A percentile compares a stretch with the other conserved stretches of the same genome.
These are phyloP conservation scores for Hamamelis virginiana DNA, from an alignment of 164 flowering plant genomes.

Conservation along the genomic window DNA sequence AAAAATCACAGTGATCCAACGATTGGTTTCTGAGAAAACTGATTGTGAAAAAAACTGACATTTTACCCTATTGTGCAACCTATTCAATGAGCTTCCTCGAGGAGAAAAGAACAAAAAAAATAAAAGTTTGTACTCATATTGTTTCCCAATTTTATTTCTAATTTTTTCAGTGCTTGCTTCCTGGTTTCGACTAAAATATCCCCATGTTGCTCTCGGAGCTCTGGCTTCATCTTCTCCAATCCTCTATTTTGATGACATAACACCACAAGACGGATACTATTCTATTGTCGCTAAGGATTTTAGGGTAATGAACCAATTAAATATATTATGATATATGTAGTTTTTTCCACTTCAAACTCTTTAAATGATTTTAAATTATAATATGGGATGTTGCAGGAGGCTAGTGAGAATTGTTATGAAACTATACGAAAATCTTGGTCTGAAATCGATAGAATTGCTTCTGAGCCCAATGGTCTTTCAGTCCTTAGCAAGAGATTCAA, in stretches of 20 bases:
- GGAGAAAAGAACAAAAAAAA: too few species aligned
- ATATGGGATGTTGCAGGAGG: constrained; percentile 23
- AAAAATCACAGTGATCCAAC: too few species aligned
- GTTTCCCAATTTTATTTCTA: background rate
- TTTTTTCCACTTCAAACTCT: background rate
- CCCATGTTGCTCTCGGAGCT: constrained; percentile 61
- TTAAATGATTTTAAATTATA: background rate
- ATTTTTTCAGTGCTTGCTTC: constrained; percentile 58
- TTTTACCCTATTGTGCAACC: too few species aligned
- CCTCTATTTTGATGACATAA: constrained; percentile 55
- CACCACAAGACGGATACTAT: constrained; percentile 42
- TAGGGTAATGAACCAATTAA: constrained; percentile 30
- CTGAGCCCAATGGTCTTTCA: constrained; percentile 28
- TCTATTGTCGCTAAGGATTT: constrained; percentile 43
- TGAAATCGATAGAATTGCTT: constrained; percentile 30
- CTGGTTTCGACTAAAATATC: constrained; percentile 73
- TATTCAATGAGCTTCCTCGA: too few species aligned
- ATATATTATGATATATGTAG: too few species aligned
- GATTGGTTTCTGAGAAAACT: too few species aligned
- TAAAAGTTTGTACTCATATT: too few species aligned
- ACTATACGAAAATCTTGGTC: constrained; percentile 32
- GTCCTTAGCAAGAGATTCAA: constrained; percentile 31
- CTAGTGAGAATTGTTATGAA: constrained; percentile 38
- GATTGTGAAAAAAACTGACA: too few species aligned
- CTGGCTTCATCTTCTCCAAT: constrained; percentile 76